These are phyloP conservation scores for Hypoxylon sp. DNA, from an alignment of 2,329 filamentous ascomycete genomes.

Conservation along the genomic window DNA sequence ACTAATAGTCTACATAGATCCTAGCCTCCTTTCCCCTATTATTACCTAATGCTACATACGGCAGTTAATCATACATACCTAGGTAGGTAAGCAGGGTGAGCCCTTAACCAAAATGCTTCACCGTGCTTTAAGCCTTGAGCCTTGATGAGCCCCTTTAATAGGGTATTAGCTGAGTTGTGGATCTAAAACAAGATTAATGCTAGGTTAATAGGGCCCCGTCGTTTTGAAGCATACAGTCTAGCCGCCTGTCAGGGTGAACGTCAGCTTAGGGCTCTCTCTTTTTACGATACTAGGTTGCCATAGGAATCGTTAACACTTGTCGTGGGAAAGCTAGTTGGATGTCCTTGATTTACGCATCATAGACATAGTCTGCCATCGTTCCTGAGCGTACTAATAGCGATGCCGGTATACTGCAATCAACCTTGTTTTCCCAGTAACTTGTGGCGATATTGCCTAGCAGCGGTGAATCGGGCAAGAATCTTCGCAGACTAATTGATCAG, in stretches of 20 bases:
- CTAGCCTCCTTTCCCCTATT: slow-evolving; percentile 23
- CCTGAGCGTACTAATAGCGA: neutral
- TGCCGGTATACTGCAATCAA: slow-evolving; percentile 8
- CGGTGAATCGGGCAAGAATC: slow-evolving; percentile 33
- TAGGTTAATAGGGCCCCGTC: slow-evolving; percentile 17
- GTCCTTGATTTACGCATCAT: slow-evolving; percentile 6
- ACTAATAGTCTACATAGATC: slow-evolving; percentile 6
- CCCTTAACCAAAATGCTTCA: slow-evolving; percentile 10
- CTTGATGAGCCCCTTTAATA: slow-evolving; percentile 38
- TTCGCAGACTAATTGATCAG: slow-evolving; percentile 24
- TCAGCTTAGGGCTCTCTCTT: slow-evolving; percentile 15
- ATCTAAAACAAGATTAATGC: slow-evolving; percentile 37
- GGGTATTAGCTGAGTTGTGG: slow-evolving; percentile 36
- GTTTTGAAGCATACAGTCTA: slow-evolving; percentile 23
- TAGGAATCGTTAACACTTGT: slow-evolving; percentile 5
- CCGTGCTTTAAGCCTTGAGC: slow-evolving; percentile 29
- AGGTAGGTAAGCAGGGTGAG: neutral
- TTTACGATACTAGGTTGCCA: slow-evolving; percentile 12
- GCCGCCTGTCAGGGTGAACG: slow-evolving; percentile 22
- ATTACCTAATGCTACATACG: slow-evolving; percentile 16
- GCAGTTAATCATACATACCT: slow-evolving; percentile 25
- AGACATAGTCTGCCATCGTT: no score
- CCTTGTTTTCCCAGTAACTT: slow-evolving; percentile 14
- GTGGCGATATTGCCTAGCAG: slow-evolving; percentile 1
- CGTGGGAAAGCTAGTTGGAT: slow-evolving; percentile 11